phyloP scores from a whole-genome alignment of 192 early-diverging fungal species.

The Backusella liffmaniae region DNA sequence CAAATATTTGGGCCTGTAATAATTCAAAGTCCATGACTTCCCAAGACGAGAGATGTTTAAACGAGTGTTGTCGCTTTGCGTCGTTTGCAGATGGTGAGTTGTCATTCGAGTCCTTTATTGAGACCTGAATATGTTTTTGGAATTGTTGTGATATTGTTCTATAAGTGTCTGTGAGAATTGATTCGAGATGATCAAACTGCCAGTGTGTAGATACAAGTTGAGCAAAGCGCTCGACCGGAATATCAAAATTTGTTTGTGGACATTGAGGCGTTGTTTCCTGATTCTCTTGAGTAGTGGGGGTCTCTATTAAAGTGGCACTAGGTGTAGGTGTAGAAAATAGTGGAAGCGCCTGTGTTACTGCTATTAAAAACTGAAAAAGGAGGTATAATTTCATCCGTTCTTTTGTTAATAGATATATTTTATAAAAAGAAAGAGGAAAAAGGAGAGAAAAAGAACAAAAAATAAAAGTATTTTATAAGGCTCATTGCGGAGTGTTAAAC shows the following conservation, averaged over 20 bases:
- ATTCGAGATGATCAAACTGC: constrained; percentile 28
- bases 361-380: constrained; percentile 11
- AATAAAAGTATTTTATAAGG: not conserved
- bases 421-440: constrained; percentile 3
- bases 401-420: constrained; percentile 4
- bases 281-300: not conserved
- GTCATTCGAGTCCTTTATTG: not conserved
- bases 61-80: not conserved
- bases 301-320: constrained; percentile 1
- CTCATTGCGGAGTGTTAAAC: not conserved
- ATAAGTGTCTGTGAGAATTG: constrained; percentile 7
- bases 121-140: constrained; percentile 19
- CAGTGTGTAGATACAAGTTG: constrained; percentile 21
- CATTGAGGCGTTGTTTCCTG: not conserved
- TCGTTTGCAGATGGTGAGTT: not conserved
- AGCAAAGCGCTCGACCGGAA: constrained; percentile 17
- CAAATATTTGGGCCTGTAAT: constrained; percentile 28
- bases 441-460: not conserved
- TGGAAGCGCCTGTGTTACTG: not conserved
- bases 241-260: constrained; percentile 32
- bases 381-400: constrained; percentile 4
- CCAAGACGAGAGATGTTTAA: not conserved
- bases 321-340: not conserved
- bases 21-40: constrained; percentile 28
- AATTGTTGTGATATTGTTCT: constrained; percentile 17